Conservation (phyloP, 2,329 filamentous ascomycete genomes). For the Diaporthe amygdali region DNA sequence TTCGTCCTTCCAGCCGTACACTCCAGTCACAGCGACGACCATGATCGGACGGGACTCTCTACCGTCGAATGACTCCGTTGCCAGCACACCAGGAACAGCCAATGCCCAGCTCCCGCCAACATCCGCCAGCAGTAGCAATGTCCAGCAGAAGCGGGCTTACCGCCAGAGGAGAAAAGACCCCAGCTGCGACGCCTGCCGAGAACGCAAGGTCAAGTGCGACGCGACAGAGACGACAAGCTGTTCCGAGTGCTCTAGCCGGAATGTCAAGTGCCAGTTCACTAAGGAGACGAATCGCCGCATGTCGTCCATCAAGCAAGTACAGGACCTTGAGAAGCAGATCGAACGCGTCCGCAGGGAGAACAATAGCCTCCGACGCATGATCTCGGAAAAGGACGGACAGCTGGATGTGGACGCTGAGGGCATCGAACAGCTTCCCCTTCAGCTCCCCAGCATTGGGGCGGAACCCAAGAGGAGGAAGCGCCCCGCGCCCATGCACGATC, state of each 20-base stretch:
- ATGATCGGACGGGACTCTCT: slow-evolving; percentile 65
- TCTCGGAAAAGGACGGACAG: slow-evolving; percentile 55
- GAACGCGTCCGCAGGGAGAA: slow-evolving; percentile 82
- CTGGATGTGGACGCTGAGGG: slow-evolving; percentile 44
- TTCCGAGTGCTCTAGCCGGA: slow-evolving; percentile 95
- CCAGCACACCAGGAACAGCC: slow-evolving; percentile 57
- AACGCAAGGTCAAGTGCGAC: slow-evolving; percentile 87
- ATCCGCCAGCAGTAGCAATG: slow-evolving; percentile 32
- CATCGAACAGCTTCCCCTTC: slow-evolving; percentile 55
- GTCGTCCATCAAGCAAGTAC: slow-evolving; percentile 99
- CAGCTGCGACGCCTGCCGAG: slow-evolving; percentile 95
- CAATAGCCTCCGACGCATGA: slow-evolving; percentile 69
- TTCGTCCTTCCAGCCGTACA: slow-evolving; percentile 57
- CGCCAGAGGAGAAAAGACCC: slow-evolving; percentile 94
- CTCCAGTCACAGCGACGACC: slow-evolving; percentile 53
- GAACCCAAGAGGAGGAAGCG: slow-evolving; percentile 69
- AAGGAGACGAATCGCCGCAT: slow-evolving; percentile 98
- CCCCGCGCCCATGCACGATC: slow-evolving; percentile 68
- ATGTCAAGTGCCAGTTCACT: slow-evolving; percentile 97
- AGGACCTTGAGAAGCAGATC: slow-evolving; percentile 94
- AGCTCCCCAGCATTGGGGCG: slow-evolving; percentile 69
- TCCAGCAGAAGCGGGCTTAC: slow-evolving; percentile 89
- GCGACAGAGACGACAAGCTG: slow-evolving; percentile 96
- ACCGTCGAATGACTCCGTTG: slow-evolving; percentile 62
- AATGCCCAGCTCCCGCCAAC: slow-evolving; percentile 37